These are phyloP conservation scores for Serpula lacrymans DNA, from an alignment of 768 basidiomycete genomes.

Conservation along the genomic window DNA sequence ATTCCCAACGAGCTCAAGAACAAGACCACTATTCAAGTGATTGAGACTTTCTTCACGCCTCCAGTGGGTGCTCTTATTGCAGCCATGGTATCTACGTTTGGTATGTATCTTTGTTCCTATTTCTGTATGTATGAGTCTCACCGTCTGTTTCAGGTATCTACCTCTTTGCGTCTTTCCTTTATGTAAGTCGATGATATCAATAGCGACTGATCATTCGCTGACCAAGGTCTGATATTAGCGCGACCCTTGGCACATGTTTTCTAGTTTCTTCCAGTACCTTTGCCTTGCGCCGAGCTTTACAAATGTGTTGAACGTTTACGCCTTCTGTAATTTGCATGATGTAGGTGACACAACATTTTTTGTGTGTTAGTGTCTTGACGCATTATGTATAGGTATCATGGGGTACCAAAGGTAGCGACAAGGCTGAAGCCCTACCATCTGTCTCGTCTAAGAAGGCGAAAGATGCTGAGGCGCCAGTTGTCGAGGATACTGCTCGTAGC, in stretches of 20 bases:
- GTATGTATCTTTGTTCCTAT: slow-evolving; percentile 31
- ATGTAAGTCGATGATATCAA: slow-evolving; percentile 48
- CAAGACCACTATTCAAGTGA: slow-evolving; percentile 46
- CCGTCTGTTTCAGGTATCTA: slow-evolving; percentile 56
- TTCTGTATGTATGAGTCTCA: slow-evolving; percentile 8
- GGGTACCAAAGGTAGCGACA: slow-evolving; percentile 96
- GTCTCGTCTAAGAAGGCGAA: slow-evolving; percentile 82
- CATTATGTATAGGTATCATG: slow-evolving; percentile 62
- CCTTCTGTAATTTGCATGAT: slow-evolving; percentile 95
- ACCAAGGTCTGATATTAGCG: slow-evolving; percentile 45
- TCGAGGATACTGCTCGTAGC: slow-evolving; percentile 79
- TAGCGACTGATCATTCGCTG: slow-evolving; percentile 3
- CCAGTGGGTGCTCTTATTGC: slow-evolving; percentile 81
- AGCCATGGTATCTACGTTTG: slow-evolving; percentile 86
- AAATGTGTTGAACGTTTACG: slow-evolving; percentile 94
- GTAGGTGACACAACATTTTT: slow-evolving; percentile 34
- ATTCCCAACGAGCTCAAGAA: slow-evolving; percentile 51
- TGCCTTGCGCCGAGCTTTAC: slow-evolving; percentile 90
- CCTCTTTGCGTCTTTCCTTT: slow-evolving; percentile 79
- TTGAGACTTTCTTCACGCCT: slow-evolving; percentile 64
- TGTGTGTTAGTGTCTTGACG: background rate
- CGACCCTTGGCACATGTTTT: slow-evolving; percentile 98
- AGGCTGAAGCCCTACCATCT: slow-evolving; percentile 87
- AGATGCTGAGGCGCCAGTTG: slow-evolving; percentile 70
- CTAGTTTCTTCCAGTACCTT: slow-evolving; percentile 89